Base-by-base conservation (phyloP, 2,329 filamentous ascomycete genomes). In the Aureobasidium lini region DNA sequence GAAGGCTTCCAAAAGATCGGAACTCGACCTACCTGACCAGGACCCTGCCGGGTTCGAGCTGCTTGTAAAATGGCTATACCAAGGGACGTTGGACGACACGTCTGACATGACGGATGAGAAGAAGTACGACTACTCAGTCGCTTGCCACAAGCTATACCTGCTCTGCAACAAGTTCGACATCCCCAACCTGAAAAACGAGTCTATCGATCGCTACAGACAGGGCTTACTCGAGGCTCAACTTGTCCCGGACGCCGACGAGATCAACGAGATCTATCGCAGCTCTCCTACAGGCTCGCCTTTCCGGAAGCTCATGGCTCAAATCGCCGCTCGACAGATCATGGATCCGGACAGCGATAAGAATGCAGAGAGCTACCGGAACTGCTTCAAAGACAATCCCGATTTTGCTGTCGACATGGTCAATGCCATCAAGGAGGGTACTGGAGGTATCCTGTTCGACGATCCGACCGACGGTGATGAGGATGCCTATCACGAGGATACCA, bases 241-340 rank as follows among this genome's bases (percentile, higher is more conserved):
- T 7, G 80, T 82, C 0, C 80, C 80, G 1, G 79, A 81, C 62
- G 73, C 79, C 9, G 77, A 80, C 37, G 80, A 82, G 68, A 79
- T 81, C 63, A 75, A 79, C 61, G 76, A 78, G 7, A 79, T 82
- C 23, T 82, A 82, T 66, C 74, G 76, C 53, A 70, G 71, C 52
- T 77, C 75, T 34, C 73, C 75, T 3, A 54, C 63, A 2, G 70
- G 67, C 4, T 80, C 76, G 57, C 77, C 79, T 1, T 81, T 81
- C 65, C 72, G 79, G 37, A 71, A 67, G 32, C 70, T 82, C 18
- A 78, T 81, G 74, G 76, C 77, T 57, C 72, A 74, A 62, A 82
- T 82, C 49, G 79, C 79, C n/a, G 80, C 80, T 4, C 71, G 80
- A 29, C 80, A 82, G 68, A 80, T 82, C 62, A 82, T 82, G 79